Evolutionary conservation across 2,329 filamentous ascomycete genomes (phyloP), one percentile per base, ranked within the genome.

Genomic region (Ophiostoma sp.): DNA sequence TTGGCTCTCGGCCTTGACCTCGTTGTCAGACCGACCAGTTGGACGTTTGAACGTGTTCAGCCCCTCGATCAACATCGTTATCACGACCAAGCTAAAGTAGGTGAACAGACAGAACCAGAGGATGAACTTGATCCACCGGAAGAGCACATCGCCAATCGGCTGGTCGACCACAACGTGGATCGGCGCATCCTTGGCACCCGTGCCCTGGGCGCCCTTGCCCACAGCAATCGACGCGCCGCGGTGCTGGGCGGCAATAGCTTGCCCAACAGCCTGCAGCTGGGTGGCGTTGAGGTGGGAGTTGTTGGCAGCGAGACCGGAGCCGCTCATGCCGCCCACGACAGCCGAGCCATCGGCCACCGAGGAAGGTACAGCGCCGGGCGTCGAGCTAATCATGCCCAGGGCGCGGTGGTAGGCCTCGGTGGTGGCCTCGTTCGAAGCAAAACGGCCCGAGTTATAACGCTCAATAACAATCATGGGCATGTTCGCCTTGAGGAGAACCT

Each of bases 121-220:
- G 70, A 97, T 78, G 80, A 97, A 97, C 81, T 94, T 97, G 82
- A 95, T 85, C 95, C 94, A 98, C 80, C 94, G 93, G 83, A 98
- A 97, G 75, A 98, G 87, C 42, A 88, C 87, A 76, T 89, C 90
- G 72, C 93, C 90, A 70, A 93, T 87, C 19, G 93, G 94, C 82
- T 99, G 96, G 78, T 98, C 95, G 6, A 99, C 94, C 15, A 98
- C 93, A 57, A 99, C 96, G 80, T 98, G 95, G 36, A 99, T 88
- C n/a, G 95, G 95, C 64, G 92, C 90, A 50, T 91, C 91, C 82
- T 95, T 97, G 36, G 87, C 88, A 45, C 94, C 94, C 68, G 89
- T 89, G 52, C 90, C 90, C 63, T 80, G 79, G 39, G 82, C 81
- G 74, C 83, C 83, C 73, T 83, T 83, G 63, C 86, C 83, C 28